A percentile compares a stretch with the other conserved stretches of the same genome.
Conservation (phyloP, 2,329 filamentous ascomycete species). For the Aspergillus puulaauensis region DNA sequence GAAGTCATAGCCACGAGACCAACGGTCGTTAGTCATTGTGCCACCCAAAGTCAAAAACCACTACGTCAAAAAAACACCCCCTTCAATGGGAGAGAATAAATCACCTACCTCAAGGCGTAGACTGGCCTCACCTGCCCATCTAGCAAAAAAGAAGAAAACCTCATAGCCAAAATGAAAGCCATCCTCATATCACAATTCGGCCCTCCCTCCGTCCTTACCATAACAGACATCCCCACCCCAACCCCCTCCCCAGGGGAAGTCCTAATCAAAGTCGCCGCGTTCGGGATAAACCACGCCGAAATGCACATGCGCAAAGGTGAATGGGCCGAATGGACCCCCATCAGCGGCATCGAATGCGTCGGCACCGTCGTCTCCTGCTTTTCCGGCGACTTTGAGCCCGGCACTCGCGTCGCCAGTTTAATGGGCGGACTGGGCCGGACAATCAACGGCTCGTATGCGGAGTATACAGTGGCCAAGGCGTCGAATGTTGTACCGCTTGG, state of each 20-base stretch:
- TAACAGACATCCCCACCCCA: slow-evolving; percentile 5
- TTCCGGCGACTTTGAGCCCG: slow-evolving; percentile 30
- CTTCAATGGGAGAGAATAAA: not conserved
- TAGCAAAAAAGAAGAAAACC: not conserved
- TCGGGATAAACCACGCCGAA: slow-evolving; percentile 12
- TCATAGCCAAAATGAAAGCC: not conserved
- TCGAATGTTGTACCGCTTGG: slow-evolving; percentile 29
- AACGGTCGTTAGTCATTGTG: not conserved
- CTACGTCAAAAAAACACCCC: not conserved
- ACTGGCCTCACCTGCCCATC: not conserved
- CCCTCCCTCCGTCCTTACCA: not conserved
- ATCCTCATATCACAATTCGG: slow-evolving; percentile 8
- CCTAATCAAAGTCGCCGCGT: slow-evolving; percentile 6
- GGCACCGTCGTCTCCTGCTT: slow-evolving; percentile 41
- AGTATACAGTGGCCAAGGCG: slow-evolving; percentile 36
- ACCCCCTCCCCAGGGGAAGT: not conserved
- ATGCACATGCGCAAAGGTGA: slow-evolving; percentile 13
- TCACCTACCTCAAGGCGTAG: too few species aligned
- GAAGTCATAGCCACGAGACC: not conserved
- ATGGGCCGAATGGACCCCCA: slow-evolving; percentile 12
- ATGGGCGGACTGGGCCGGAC: slow-evolving; percentile 48
- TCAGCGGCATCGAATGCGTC: slow-evolving; percentile 33
- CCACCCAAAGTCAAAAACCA: not conserved
- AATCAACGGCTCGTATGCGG: slow-evolving; percentile 40
- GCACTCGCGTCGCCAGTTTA: slow-evolving; percentile 36